Conservation (phyloP, 108 stramenopile species). For the Bacterosira constricta region DNA sequence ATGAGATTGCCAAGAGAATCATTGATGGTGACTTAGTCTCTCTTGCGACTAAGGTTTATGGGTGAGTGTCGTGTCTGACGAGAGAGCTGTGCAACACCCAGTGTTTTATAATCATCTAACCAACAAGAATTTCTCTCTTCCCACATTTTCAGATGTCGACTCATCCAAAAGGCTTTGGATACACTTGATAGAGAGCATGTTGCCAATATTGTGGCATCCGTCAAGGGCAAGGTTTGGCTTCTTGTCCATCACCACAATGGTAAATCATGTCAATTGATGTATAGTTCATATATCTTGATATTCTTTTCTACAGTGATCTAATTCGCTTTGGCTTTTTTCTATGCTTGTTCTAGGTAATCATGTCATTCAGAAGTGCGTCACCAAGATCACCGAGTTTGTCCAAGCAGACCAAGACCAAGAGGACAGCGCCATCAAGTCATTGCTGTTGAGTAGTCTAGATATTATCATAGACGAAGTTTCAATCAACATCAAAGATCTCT, state of each 20-base stretch:
- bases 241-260: conserved; percentile 91
- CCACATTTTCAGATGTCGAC: conserved; percentile 64
- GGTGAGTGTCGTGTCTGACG: no score
- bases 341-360: conserved; percentile 90
- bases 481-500: conserved; percentile 66
- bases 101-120: no score
- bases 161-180: conserved; percentile 91
- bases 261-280: no score
- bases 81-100: no score
- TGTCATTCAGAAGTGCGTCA: conserved; percentile 93
- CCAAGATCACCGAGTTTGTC: conserved; percentile 57
- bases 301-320: no score
- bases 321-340: no score
- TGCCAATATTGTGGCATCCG: conserved; percentile 71
- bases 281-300: no score
- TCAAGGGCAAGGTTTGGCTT: conserved; percentile 74
- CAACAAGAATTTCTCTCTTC: not conserved
- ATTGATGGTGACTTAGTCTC: conserved; percentile 65
- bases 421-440: conserved; percentile 25
- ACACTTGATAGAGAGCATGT: conserved; percentile 60
- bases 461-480: conserved; percentile 87
- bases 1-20: conserved; percentile 43
- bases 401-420: conserved; percentile 37
- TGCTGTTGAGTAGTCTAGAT: conserved; percentile 68
- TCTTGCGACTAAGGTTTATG: conserved; percentile 82